Conservation (phyloP, 805 yeast genomes). For the Saccharomycopsis sp. region DNA sequence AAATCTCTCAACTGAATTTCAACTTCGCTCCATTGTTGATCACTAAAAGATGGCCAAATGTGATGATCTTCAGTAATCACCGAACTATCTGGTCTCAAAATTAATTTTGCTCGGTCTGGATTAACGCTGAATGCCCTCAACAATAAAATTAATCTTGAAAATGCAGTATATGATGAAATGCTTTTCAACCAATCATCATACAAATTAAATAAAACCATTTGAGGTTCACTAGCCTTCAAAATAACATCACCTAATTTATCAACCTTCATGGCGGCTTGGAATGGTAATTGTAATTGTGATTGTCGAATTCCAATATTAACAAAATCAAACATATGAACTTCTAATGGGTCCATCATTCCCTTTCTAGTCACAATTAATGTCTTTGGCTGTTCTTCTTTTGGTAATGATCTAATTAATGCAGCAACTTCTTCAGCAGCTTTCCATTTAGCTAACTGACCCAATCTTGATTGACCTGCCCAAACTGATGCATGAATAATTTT, state of each 20-base stretch:
- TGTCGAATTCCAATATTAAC: conserved; percentile 87
- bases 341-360: conserved; percentile 89
- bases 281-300: conserved; percentile 84
- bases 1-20: conserved; percentile 85
- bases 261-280: conserved; percentile 75
- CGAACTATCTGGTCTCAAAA: conserved; percentile 68
- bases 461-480: conserved; percentile 94
- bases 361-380: conserved; percentile 86
- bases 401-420: conserved; percentile 79
- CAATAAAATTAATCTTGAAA: conserved; percentile 78
- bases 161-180: conserved; percentile 87
- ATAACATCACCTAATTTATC: conserved; percentile 76
- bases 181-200: conserved; percentile 91
- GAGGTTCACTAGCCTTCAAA: conserved; percentile 82
- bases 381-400: conserved; percentile 90
- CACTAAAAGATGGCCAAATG: conserved; percentile 85
- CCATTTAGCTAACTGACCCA: conserved; percentile 94
- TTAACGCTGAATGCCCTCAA: conserved; percentile 75
- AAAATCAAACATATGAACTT: conserved; percentile 94
- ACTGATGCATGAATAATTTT: conserved; percentile 89
- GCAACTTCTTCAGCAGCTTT: conserved; percentile 97
- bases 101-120: conserved; percentile 66
- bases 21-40: conserved; percentile 87
- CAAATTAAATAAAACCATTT: conserved; percentile 82
- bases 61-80: conserved; percentile 70